Evolutionary conservation across 2,329 filamentous ascomycete genomes (phyloP).

Genomic region (Sporothrix phasma): DNA sequence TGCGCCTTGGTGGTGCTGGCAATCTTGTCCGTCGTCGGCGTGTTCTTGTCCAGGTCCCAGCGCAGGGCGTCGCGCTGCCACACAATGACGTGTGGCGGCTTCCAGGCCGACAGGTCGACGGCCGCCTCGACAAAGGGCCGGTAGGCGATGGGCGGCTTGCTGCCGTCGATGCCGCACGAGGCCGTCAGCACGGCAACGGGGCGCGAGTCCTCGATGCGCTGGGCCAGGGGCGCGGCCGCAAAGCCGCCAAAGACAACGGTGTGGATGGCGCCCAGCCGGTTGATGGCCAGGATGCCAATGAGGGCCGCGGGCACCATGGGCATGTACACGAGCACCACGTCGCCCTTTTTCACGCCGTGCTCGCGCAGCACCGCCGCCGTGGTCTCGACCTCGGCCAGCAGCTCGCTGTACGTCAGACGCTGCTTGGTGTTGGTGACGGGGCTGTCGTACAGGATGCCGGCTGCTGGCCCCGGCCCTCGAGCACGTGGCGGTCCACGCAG

Average conservation of each 20-base stretch:
- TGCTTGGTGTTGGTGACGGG: constrained; percentile 68
- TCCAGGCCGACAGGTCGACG: constrained; percentile 54
- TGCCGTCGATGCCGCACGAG: constrained; percentile 83
- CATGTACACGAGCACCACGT: constrained; percentile 91
- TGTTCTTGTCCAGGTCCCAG: constrained; percentile 61
- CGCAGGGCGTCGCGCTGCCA: constrained; percentile 73
- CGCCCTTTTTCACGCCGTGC: constrained; percentile 70
- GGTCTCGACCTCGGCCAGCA: constrained; percentile 71
- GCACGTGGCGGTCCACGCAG: constrained; percentile 82
- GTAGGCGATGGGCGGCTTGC: constrained; percentile 71
- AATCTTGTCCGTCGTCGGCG: not conserved
- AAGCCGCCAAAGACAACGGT: constrained; percentile 92
- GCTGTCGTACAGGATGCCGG: constrained; percentile 82
- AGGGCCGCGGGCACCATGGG: constrained; percentile 88
- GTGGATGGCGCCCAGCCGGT: constrained; percentile 77
- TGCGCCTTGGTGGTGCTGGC: not conserved
- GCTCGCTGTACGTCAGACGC: constrained; percentile 61
- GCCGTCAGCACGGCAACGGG: constrained; percentile 74
- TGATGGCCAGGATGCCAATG: constrained; percentile 75
- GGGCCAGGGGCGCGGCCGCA: constrained; percentile 67
- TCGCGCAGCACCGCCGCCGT: constrained; percentile 74
- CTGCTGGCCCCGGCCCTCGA: constrained; percentile 60
- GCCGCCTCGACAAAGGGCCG: constrained; percentile 67
- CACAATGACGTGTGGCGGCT: constrained; percentile 63
- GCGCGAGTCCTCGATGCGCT: constrained; percentile 74